Evolutionary conservation across 2,329 filamentous ascomycete genomes (phyloP), one percentile per base, ranked within the genome.

Genomic region (Beauveria bassiana): DNA sequence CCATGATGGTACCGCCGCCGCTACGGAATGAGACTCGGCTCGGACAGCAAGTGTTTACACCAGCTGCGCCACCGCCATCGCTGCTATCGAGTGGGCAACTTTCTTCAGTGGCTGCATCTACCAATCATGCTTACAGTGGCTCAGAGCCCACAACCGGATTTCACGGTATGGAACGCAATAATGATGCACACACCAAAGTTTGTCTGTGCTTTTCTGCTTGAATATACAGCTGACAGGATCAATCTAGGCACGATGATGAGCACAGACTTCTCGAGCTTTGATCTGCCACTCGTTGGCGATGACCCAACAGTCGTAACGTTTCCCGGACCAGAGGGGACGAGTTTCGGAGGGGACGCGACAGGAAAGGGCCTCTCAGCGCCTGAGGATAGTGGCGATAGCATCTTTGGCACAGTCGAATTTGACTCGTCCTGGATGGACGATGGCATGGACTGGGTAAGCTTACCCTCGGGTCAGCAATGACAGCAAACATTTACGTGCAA

Each of bases 371-470:
- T 31, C n/a, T 51, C 12, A 20, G 20, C 66, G 56, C 63, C 67
- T 67, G 65, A 64, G 58, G 56, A 67, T 68, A 38, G 63, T 67
- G 22, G 62, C 55, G 45, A 66, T 66, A 52, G 65, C 64, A 34
- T 64, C 49, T 57, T 60, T 59, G 42, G 45, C 42, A 66, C 64
- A 8, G 64, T 72, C 24, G 65, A 69, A 18, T 70, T 75, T 60
- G 74, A 75, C 58, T 63, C 70, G n/a, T 69, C 73, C 20, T 76
- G 74, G 74, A 71, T 75, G 62, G 65, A 64, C 34, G 66, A 71
- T 26, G 70, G 68, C 59, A 72, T 77, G 69, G 74, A 77, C 62
- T 77, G 74, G 74, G 74, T 76, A 66, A 64, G 73, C 49, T 22
- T 18, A 45, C 28, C 24, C 42, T 56, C 24, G n/a, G 20, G 50